Evolutionary conservation across 495 filamentous ascomycete genomes (phyloP), one percentile per base, ranked within the genome.

Genomic region (Terfezia boudieri): DNA sequence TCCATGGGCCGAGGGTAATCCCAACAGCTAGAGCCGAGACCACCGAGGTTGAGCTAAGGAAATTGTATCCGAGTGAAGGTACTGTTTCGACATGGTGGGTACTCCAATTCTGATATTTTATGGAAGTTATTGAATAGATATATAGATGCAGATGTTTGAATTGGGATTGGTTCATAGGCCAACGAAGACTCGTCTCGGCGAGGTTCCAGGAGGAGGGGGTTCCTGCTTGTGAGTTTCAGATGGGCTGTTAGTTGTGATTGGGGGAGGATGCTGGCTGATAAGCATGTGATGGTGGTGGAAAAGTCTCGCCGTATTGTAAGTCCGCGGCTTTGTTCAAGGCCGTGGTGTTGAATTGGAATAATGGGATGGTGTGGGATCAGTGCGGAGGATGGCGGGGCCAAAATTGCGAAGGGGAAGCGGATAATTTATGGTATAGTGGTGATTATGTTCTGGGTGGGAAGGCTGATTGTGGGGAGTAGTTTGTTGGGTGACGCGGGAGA

Each of bases 191-290:
- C 36, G 84, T 96, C 14, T 81, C 77, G 16, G 73, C 84, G 14
- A 80, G 92, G 8, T 94, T 98, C 67, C 78, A 84, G 65, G 92
- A 92, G 72, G 72, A 85, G 62, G 88, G 88, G n/a, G 73, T 95
- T 16, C 66, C 69, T 55, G 68, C 82, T 61, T 90, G 79, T 82
- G 75, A 64, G 62, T 57, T 20, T 2, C 20, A 20, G 20, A 20
- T 1, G 20, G 26, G 26, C 7, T 32, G 4, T 32, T 20, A 7
- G 26, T 9, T 9, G 1, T 14, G 14, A 48, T 20, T n/a, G 14
- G 14, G 43, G 43, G 43, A 14, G 8, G 4, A 48, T 20, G 20
- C 6, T 48, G 43, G 43, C 43, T 48, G 26, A 32, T 48, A 48
- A 6, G 9, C 43, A 46, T n/a, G 14, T 48, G 14, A 2, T 48